A percentile compares a stretch with the other conserved stretches of the same genome.
phyloP scores from a whole-genome alignment of 345 rosid genomes.

The Aethionema arabicum region DNA sequence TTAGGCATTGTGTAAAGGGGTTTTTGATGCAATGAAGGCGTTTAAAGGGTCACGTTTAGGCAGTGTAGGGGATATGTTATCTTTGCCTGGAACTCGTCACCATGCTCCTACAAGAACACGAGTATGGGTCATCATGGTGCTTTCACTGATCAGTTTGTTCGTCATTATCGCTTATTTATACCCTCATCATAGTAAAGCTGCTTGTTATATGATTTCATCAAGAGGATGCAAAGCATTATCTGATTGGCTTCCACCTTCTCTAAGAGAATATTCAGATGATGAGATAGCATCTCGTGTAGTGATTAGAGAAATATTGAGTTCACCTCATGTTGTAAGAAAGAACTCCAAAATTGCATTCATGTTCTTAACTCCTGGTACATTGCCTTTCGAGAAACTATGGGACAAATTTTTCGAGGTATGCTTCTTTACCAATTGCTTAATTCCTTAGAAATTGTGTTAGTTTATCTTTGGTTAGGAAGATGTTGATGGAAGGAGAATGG shows the following conservation, averaged over 20 bases:
- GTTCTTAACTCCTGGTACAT: conserved; percentile 80
- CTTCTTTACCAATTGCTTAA: background rate
- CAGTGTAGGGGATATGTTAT: conserved; percentile 63
- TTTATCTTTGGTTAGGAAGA: background rate
- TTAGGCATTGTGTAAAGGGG: conserved; percentile 6
- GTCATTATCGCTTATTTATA: conserved; percentile 68
- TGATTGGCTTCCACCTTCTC: conserved; percentile 95
- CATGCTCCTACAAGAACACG: conserved; percentile 76
- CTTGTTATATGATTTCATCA: conserved; percentile 80
- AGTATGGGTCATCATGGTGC: conserved; percentile 70
- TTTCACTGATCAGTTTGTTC: conserved; percentile 72
- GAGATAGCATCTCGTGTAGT: conserved; percentile 81
- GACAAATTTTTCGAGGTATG: conserved; percentile 79
- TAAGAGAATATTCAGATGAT: conserved; percentile 72
- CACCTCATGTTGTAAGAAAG: conserved; percentile 49
- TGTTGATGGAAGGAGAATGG: background rate
- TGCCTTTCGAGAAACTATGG: conserved; percentile 97
- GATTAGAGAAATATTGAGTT: conserved; percentile 59
- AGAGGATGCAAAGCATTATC: conserved; percentile 79
- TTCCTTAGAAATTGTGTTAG: background rate
- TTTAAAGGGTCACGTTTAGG: conserved; percentile 69
- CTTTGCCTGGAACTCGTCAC: conserved; percentile 65
- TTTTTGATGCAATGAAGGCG: conserved; percentile 58
- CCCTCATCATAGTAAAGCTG: conserved; percentile 68
- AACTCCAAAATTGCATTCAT: conserved; percentile 83